phyloP scores from a whole-genome alignment of 176 grass and related monocot genomes.

The Oryza rufipogon region DNA sequence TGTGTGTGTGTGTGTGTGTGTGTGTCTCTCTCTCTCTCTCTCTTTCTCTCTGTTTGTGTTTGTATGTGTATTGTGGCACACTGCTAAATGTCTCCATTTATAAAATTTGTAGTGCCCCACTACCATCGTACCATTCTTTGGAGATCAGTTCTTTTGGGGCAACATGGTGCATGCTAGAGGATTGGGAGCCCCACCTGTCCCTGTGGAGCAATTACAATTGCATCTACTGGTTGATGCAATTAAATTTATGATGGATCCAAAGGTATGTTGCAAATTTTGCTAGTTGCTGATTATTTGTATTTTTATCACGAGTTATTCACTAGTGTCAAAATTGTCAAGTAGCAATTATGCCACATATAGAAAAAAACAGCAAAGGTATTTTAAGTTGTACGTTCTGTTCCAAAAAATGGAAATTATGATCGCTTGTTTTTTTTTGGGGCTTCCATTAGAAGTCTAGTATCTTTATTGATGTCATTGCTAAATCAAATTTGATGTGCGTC shows the following conservation, averaged over 20 bases:
- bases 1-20: too few relatives aligned
- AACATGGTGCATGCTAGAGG: constrained; percentile 67
- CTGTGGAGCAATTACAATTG: constrained; percentile 64
- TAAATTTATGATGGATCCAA: constrained; percentile 70
- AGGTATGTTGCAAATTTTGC: constrained; percentile 45
- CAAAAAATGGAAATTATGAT: not conserved
- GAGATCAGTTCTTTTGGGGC: constrained; percentile 84
- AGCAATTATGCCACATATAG: not conserved
- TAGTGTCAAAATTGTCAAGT: not conserved
- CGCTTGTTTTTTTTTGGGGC: not conserved
- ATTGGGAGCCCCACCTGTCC: constrained; percentile 65
- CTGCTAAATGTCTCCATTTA: not conserved
- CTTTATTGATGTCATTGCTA: not conserved
- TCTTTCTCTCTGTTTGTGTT: not conserved
- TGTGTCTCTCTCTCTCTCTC: not conserved
- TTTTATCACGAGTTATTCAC: not conserved
- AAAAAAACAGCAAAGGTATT: not conserved
- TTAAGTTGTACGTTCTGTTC: not conserved
- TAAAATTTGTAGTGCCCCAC: constrained; percentile 72
- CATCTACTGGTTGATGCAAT: constrained; percentile 66
- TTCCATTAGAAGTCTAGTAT: not conserved
- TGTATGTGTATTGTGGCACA: not conserved
- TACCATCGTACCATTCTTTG: constrained; percentile 76
- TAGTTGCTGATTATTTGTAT: not conserved
- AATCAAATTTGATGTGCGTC: not conserved